These are phyloP conservation scores for Clonostachys byssicola DNA, from an alignment of 2,329 filamentous ascomycete species.

Conservation along the genomic window DNA sequence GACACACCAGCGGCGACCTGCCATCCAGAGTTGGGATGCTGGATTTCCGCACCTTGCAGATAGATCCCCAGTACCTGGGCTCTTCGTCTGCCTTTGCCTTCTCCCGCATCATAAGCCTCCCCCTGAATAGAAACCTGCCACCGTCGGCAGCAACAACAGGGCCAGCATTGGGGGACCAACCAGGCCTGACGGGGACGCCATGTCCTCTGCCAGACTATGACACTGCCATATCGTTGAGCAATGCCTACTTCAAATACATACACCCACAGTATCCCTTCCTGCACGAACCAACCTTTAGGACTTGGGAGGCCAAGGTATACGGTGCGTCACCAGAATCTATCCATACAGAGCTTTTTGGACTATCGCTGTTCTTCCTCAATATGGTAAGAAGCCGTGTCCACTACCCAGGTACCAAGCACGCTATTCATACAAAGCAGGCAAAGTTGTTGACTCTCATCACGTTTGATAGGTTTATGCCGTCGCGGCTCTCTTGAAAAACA, in stretches of 20 bases:
- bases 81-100: slow-evolving; percentile 19
- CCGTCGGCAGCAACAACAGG: not conserved
- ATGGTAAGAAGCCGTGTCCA: not conserved
- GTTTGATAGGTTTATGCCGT: not conserved
- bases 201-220: not conserved
- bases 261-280: not conserved
- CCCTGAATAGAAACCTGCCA: not conserved
- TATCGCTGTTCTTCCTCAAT: not conserved
- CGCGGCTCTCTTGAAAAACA: not conserved
- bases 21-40: slow-evolving; percentile 11
- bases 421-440: too few relatives aligned
- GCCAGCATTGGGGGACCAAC: not conserved
- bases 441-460: too few relatives aligned
- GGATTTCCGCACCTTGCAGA: slow-evolving; percentile 3
- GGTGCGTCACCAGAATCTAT: not conserved
- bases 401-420: too few relatives aligned
- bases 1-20: slow-evolving; percentile 2
- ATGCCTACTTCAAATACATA: not conserved
- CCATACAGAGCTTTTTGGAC: not conserved
- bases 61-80: slow-evolving; percentile 18
- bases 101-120: slow-evolving; percentile 10
- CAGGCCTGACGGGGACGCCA: not conserved
- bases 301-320: not conserved
- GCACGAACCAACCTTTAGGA: not conserved
- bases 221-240: not conserved